Evolutionary conservation across 208 protist genomes (phyloP), one percentile per base, ranked within the genome.

Genomic region (Crithidia bombi): DNA sequence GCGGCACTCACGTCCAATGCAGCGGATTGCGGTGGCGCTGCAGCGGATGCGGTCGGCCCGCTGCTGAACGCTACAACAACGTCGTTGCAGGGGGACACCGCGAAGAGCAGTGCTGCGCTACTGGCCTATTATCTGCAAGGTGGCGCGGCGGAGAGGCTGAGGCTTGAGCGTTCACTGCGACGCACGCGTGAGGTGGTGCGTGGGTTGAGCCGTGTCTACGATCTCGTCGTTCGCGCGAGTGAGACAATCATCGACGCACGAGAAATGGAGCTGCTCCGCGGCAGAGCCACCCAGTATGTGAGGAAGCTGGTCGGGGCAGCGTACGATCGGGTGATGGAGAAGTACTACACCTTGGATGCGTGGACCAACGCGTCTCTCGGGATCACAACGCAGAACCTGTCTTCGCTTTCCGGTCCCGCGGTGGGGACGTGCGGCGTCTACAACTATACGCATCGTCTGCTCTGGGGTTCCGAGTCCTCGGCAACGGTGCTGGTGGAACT

Each of bases 271-370:
- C 47, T 73, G 59, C 52, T 79, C 39, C 61, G 14, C 19, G 35
- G 26, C 19, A 65, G 54, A 25, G 70, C 70, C 14, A 65, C 66
- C 0, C 52, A 51, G 30, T 30, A 54, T 11, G 63, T 73, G 33
- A 30, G 25, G 2, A 26, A 61, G 19, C 30, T 79, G n/a, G 61
- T 47, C 19, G n/a, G 28, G 15, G 58, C 52, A 5, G 61, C 73
- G n/a, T 65, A 73, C 61, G 23, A 50, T 28, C 66, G 61, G 14
- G 65, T 73, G 36, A 65, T 73, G 66, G 73, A 67, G 11, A 79
- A 79, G 73, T 73, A 79, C 38, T 41, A 64, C 54, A 39, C 69
- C 44, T 43, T 73, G 10, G 57, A 44, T 32, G 21, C 33, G 28
- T 79, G 65, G 66, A 30, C 41, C 17, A 32, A 23, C 21, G 38